These are phyloP conservation scores for Anacardium occidentale DNA, from an alignment of 345 rosid genomes.

Conservation along the genomic window DNA sequence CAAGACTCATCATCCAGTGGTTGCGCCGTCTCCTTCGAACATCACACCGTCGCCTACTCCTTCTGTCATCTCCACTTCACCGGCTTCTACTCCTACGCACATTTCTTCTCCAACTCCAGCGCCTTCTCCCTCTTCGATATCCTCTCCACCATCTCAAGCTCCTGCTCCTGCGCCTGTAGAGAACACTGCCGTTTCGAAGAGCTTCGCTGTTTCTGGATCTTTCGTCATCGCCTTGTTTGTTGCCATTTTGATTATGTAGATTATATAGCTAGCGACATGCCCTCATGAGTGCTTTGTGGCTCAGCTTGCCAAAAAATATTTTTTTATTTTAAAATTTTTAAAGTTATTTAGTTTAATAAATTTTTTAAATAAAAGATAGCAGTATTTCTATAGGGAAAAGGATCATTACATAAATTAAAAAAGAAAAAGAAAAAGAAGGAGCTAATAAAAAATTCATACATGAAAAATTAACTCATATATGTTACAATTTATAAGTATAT, in stretches of 20 bases:
- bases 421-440: no score
- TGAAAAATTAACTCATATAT: no score
- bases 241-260: slow-evolving; percentile 27
- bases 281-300: no score
- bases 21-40: background rate
- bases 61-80: background rate
- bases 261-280: no score
- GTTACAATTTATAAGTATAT: no score
- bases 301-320: no score
- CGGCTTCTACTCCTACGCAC: slow-evolving; percentile 19
- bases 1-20: background rate
- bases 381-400: no score
- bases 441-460: no score
- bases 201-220: slow-evolving; percentile 6
- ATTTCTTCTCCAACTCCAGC: slow-evolving; percentile 19
- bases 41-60: background rate
- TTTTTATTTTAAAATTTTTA: no score
- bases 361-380: no score
- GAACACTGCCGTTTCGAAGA: slow-evolving; percentile 13
- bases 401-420: no score
- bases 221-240: slow-evolving; percentile 12
- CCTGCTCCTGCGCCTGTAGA: slow-evolving; percentile 13
- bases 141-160: slow-evolving; percentile 21
- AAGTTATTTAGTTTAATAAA: no score
- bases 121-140: slow-evolving; percentile 13